Conservation (phyloP, 495 filamentous ascomycete genomes). For the Recurvomyces mirabilis region DNA sequence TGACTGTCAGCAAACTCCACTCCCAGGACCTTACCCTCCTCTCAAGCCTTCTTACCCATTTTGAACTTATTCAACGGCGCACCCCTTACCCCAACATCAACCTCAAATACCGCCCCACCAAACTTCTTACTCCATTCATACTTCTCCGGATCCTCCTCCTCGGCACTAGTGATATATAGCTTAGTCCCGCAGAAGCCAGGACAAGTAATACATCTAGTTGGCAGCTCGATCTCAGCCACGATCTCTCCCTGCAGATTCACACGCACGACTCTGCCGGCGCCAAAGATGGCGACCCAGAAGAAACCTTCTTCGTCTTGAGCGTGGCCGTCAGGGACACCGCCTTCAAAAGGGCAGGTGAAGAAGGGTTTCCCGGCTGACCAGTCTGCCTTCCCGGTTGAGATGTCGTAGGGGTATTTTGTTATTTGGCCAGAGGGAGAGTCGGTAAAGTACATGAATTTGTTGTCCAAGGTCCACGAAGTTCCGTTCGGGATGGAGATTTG, state of each 20-base stretch:
- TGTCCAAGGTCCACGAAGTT: conserved; percentile 55
- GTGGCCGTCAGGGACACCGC: conserved; percentile 37
- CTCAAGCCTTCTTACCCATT: no score
- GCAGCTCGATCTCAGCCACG: conserved; percentile 29
- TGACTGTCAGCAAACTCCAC: no score
- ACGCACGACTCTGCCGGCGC: conserved; percentile 28
- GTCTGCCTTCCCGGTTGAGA: conserved; percentile 47
- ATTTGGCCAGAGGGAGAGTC: conserved; percentile 64
- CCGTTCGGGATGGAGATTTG: conserved; percentile 77
- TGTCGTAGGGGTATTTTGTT: conserved; percentile 63
- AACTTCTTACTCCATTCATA: conserved; percentile 24
- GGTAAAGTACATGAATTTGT: conserved; percentile 68
- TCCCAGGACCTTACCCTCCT: no score
- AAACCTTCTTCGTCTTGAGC: conserved; percentile 32
- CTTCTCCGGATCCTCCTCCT: conserved; percentile 26
- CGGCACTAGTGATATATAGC: conserved; percentile 32
- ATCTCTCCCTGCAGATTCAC: conserved; percentile 29
- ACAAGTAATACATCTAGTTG: conserved; percentile 30
- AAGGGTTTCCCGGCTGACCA: conserved; percentile 50
- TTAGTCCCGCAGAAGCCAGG: conserved; percentile 30
- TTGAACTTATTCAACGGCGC: conserved; percentile 14
- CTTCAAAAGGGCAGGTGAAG: conserved; percentile 40
- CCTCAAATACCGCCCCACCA: conserved; percentile 30
- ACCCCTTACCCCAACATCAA: conserved; percentile 30
- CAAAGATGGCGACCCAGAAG: conserved; percentile 31